Evolutionary conservation across 176 grass and related monocot species (phyloP), one percentile per base, ranked within the genome.

Genomic region (Leersia perrieri): DNA sequence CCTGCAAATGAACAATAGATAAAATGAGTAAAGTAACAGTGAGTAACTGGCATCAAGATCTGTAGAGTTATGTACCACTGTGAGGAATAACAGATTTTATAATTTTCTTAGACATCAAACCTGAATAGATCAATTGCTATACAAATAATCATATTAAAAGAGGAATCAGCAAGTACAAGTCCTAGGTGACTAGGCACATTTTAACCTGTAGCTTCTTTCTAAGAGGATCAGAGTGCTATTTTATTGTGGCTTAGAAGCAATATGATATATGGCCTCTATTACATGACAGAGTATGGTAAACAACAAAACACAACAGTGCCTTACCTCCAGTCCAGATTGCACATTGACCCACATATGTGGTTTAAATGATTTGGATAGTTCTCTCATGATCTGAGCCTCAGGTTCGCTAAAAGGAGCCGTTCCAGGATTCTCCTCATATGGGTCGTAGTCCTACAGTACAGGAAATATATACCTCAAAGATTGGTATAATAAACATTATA

Each of bases 301-400:
- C 60, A 49, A 76, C 57, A 72, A 36, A 64, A 73, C 25, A 36
- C 27, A 67, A 75, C 9, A 63, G 60, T 63, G 31, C 11, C 60
- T 85, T 93, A 95, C 96, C 92, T 99, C 96, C 90, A 95, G 95
- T 86, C 96, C 96, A 69, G 96, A 99, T 71, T 99, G 96, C 71
- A 99, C 88, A 84, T 94, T 93, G 29, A 93, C 87, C 96, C 96
- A 99, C 72, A 99, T 90, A 93, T 99, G 96, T 16, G 96, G 96
- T 85, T 93, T 87, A 78, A 95, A 99, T 58, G 92, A 93, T 57
- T 78, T 82, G n/a, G 96, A 74, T 71, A 99, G 78, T 44, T 91
- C 91, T 60, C 80, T 85, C 90, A 99, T 99, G 29, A 99, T 95
- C 87, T 99, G 92, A 60, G 92, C 84, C 72, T 95, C 96, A 55